Conservation (phyloP, 306 rosid species). For the Delonix regia region DNA sequence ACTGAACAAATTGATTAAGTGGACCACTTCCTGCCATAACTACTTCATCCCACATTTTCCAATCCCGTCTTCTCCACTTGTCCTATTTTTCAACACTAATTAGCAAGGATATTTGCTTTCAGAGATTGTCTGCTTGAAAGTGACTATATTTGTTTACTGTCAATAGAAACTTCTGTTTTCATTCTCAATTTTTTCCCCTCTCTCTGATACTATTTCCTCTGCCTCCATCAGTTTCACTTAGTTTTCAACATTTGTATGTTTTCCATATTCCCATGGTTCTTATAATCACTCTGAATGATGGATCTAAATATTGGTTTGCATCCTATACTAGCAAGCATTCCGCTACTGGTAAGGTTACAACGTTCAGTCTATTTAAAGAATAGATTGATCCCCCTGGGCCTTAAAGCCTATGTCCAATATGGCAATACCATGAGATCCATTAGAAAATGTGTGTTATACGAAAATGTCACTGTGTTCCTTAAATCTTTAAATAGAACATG, state of each 20-base stretch:
- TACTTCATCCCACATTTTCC: no score
- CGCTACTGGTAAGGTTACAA: neutral
- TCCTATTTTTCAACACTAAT: no score
- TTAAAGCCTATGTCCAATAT: slow-evolving; percentile 11
- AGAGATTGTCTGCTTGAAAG: no score
- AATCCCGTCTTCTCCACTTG: no score
- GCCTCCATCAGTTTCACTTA: neutral
- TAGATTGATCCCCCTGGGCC: slow-evolving; percentile 6
- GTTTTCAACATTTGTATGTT: slow-evolving; percentile 3
- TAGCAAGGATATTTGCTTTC: no score
- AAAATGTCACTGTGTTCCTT: neutral
- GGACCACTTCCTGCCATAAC: no score
- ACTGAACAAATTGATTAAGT: no score
- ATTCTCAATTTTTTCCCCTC: no score
- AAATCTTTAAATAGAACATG: neutral
- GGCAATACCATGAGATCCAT: neutral
- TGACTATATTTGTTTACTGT: no score
- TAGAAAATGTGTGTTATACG: neutral
- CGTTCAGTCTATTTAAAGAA: neutral
- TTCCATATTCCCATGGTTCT: slow-evolving; percentile 1
- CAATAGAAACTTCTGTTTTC: no score
- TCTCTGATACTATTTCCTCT: no score
- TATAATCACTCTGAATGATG: neutral
- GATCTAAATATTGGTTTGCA: neutral
- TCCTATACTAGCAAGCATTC: neutral